Base-by-base conservation (phyloP, 2,329 filamentous ascomycete species). In the Ophiostoma sp. region DNA sequence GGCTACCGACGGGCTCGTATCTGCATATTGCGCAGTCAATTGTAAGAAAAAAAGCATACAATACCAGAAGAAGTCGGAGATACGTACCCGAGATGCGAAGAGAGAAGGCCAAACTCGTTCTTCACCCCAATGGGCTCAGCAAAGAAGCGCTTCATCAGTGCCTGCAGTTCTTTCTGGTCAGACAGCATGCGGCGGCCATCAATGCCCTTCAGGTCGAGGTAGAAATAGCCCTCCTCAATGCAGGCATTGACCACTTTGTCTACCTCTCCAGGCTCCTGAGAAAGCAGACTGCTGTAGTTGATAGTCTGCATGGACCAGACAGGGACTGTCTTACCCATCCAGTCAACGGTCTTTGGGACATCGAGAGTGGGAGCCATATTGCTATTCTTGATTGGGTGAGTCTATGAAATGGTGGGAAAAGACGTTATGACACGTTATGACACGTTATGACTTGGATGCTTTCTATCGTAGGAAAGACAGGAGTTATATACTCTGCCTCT, bases 101-200 rank as follows among this genome's bases (percentile, higher is more conserved):
- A 80, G 64, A 85, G 79, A 6, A 85, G 80, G 3, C 83, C 83
- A 72, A 81, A 84, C 73, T 85, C 80, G 73, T 85, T 85, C 81
- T 85, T 85, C 58, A 77, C 79, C 76, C 85, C 83, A 16, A 84
- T 74, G 0, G 83, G 82, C 0, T 80, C 75, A 44, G 80, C 80
- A 71, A 85, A 86, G 78, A 85, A 86, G 66, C 81, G 80, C 74
- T 84, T 77, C 84, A 85, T 86, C 55, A 85, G 79, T 70, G 80
- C 78, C 42, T 85, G 78, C 2, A 80, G 81, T 72, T 83, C 79
- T 74, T 84, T 78, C 71, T 83, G 79, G 75, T 85, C 83, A 47
- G 80, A 78, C 68, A 85, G 78, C 75, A 84, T 80, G 64, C 83
- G 75, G 69, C 82, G 81, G 71, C 83, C 83, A 72, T 85, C 83